Base-by-base conservation (phyloP, 2,329 filamentous ascomycete species). In the Apiospora phragmitis region DNA sequence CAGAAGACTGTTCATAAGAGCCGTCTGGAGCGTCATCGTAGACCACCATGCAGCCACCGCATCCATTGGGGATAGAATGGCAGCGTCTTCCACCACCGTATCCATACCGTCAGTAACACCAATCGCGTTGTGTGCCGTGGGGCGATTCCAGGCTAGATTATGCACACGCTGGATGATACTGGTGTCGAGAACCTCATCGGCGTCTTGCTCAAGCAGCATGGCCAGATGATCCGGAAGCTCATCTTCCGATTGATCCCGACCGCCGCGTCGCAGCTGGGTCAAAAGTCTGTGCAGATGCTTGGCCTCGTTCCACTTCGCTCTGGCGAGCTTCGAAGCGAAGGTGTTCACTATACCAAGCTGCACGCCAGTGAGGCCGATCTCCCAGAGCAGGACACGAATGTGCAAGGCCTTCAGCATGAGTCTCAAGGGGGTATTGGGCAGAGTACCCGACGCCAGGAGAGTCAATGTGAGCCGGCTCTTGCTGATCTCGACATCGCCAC, bases 361-460 rank as follows among this genome's bases (percentile, higher is more conserved):
- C 67, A 93, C 87, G 9, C 89, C 90, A 41, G 88, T 86, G 73
- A 91, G 89, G 47, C 92, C 90, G 11, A 90, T 78, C 75, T 94
- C 92, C 93, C 94, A 97, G 49, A 97, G 86, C 43, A 98, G 87
- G 62, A 98, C 89, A n/a, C 94, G 93, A 72, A 97, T 92, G 78
- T 98, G 95, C 47, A 98, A 85, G 1, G 95, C 93, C 81, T 97
- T 97, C 70, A 97, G 88, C 93, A 98, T 97, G 69, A 97, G 87
- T 59, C 94, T 89, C 66, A 89, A 87, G 1, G 95, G 94, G 0
- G 93, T 96, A 71, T 94, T 90, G 14, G 95, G 94, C 1, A 98
- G 85, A 0, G 95, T 97, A 32, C 92, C 92, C 1, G 95, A 97
- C 11, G 95, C 94, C 77, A 98, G 91, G 35, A 98, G 86, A 0